Base-by-base conservation (phyloP, 768 basidiomycete species). In the Leucocoprinus birnbaumii region DNA sequence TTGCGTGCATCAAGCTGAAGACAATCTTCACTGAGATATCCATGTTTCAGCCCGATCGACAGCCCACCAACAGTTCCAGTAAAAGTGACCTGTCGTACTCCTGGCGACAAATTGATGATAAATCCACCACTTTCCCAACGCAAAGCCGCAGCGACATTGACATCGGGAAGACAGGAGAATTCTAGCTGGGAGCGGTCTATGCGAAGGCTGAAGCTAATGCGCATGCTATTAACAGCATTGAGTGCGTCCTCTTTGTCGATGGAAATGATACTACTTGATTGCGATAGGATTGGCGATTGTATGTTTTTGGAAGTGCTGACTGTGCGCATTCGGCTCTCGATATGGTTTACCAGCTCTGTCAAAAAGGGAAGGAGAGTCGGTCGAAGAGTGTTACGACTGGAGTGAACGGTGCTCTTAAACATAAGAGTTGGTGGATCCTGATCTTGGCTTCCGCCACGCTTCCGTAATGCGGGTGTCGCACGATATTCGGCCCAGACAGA, bases 41-140 rank as follows among this genome's bases (percentile, higher is more conserved):
- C 90, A 58, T 96, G 94, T 56, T 89, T 87, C 41, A 98, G 76
- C 2, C 89, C 87, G 25, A 87, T 73, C 3, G 86, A 87, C 22
- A 98, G 75, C 0, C 92, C 94, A 16, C 87, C 87, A 9, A 97
- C 84, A 48, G 82, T 84, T 5, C 89, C 90, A 0, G 86, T 85
- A 60, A 97, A 85, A 10, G 84, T 80, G 31, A 89, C 74, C 46
- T 79, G 83, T n/a, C 82, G 77, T 46, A 83, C 83, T 2, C 85
- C 85, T 1, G 94, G 89, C 35, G 86, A 82, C 38, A 92, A 73
- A 61, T 84, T 89, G 51, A 94, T 68, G 47, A 94, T 72, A 64
- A 98, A 94, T 0, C 94, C 94, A 40, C 96, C 96, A 61, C 91
- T 95, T 51, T 96, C 89, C 96, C 96, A 98, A 45, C 91, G 81